Percentiles rank a stretch among this genome's conserved stretches.
Conservation (phyloP, 2,329 filamentous ascomycete genomes). For the Pestalotiopsis sp. region DNA sequence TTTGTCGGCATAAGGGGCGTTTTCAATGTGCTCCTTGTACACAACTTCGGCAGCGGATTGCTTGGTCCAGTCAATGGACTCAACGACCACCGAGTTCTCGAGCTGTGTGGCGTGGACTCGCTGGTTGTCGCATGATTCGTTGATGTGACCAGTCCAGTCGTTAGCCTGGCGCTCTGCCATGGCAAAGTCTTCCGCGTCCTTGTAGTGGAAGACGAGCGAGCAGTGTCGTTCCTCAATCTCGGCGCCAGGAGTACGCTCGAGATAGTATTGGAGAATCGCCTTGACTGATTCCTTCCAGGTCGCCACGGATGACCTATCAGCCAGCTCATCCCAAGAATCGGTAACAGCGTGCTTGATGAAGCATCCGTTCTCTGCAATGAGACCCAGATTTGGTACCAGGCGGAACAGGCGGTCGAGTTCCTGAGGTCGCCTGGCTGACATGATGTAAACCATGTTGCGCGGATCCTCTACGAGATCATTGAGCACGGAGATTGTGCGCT, state of each 20-base stretch:
- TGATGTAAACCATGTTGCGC: slow-evolving; percentile 87
- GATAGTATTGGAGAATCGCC: slow-evolving; percentile 84
- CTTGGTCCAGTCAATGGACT: slow-evolving; percentile 87
- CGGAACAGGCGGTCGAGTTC: slow-evolving; percentile 88
- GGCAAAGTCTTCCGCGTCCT: slow-evolving; percentile 76
- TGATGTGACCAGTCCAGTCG: slow-evolving; percentile 93
- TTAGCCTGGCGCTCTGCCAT: slow-evolving; percentile 78
- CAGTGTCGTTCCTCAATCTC: slow-evolving; percentile 91
- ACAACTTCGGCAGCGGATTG: slow-evolving; percentile 78
- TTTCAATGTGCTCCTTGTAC: slow-evolving; percentile 59
- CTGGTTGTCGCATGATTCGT: slow-evolving; percentile 85
- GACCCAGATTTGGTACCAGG: slow-evolving; percentile 78
- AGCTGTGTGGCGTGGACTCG: slow-evolving; percentile 81
- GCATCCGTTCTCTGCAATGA: slow-evolving; percentile 94
- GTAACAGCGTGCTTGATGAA: slow-evolving; percentile 76
- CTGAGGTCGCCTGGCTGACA: slow-evolving; percentile 86
- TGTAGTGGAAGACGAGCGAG: slow-evolving; percentile 89
- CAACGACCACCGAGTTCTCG: slow-evolving; percentile 80
- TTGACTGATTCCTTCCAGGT: slow-evolving; percentile 85
- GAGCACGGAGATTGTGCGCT: slow-evolving; percentile 81
- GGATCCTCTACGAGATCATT: slow-evolving; percentile 81
- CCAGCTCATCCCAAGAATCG: slow-evolving; percentile 76
- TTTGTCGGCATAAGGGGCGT: slow-evolving; percentile 32
- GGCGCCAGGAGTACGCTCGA: slow-evolving; percentile 85
- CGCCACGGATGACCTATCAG: slow-evolving; percentile 69